Evolutionary conservation across 345 rosid genomes (phyloP), one percentile per base, ranked within the genome.

Genomic region (Eutrema japonicum): DNA sequence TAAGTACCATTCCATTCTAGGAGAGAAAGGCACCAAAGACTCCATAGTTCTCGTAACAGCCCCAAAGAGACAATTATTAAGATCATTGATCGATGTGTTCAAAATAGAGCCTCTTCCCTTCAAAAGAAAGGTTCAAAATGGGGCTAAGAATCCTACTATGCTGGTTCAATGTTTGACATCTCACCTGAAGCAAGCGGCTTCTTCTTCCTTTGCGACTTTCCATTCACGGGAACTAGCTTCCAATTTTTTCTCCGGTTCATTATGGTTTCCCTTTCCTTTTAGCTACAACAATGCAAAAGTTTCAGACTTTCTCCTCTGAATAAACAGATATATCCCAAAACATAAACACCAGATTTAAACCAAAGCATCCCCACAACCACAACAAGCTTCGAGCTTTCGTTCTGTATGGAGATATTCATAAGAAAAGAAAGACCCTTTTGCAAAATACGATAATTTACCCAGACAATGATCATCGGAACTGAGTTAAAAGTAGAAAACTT

Each of bases 101-200:
- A 9, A 8, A 56, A 14, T 14, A 35, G 42, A n/a, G 42, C 3
- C 42, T 55, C 26, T 55, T 55, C 40, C 11, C 40, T 55, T 53
- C 10, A 30, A 32, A 2, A 5, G 9, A 55, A 14, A 56, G 45
- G 45, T 59, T 22, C 33, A 59, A 59, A 11, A 43, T 38, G 10
- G 42, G 42, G 3, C 11, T 4, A 38, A 38, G 2, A 37, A 8
- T 38, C 42, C 11, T 38, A 10, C 42, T 9, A 38, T 9, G 42
- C 42, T 38, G 29, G 14, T 36, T 36, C 29, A 57, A 36, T 55
- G 45, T 36, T 38, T 59, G 64, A 59, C 10, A 22, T 59, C 33
- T 38, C 33, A 59, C 47, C 64, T 59, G 32, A 38, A 58, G 64
- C 6, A 55, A 33, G 40, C 10, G n/a, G 41, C 60, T 55, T 55